phyloP scores from a whole-genome alignment of 2,329 filamentous ascomycete genomes.

The Phaeosphaeriaceae sp. region DNA sequence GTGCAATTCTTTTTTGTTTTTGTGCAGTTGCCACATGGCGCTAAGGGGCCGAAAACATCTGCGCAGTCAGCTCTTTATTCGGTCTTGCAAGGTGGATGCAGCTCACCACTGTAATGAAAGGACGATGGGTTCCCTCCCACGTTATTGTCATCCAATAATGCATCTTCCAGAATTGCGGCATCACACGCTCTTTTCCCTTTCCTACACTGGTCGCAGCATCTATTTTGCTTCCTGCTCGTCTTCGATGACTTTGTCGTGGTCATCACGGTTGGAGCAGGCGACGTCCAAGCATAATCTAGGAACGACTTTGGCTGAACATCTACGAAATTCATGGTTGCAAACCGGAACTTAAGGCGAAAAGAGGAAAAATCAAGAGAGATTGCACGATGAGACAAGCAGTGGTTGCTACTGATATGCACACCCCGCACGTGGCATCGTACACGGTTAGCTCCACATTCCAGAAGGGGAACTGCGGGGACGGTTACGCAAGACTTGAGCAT shows the following conservation, averaged over 20 bases:
- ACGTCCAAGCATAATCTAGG: constrained; percentile 46
- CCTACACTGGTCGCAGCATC: constrained; percentile 56
- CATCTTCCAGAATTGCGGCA: constrained; percentile 46
- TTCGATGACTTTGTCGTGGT: constrained; percentile 35
- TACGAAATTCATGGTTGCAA: constrained; percentile 43
- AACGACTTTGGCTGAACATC: constrained; percentile 46
- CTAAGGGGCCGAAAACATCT: constrained; percentile 45
- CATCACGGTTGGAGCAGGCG: constrained; percentile 32
- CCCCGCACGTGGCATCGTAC: constrained; percentile 40
- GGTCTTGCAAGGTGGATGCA: not conserved
- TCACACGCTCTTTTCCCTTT: constrained; percentile 56
- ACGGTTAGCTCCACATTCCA: constrained; percentile 22
- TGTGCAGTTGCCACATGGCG: constrained; percentile 52
- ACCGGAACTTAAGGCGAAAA: constrained; percentile 35
- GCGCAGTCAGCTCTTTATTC: constrained; percentile 22
- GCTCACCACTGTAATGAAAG: constrained; percentile 47
- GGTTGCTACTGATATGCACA: constrained; percentile 34
- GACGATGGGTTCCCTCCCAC: constrained; percentile 30
- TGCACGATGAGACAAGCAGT: constrained; percentile 15
- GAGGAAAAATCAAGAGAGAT: constrained; percentile 32
- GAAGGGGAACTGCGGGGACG: constrained; percentile 35
- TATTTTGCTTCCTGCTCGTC: constrained; percentile 49
- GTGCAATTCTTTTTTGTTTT: constrained; percentile 55
- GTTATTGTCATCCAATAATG: constrained; percentile 34
- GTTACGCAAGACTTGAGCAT: constrained; percentile 4